Evolutionary conservation across 2,329 filamentous ascomycete genomes (phyloP), one percentile per base, ranked within the genome.

Genomic region (Rhynchosporium agropyri): DNA sequence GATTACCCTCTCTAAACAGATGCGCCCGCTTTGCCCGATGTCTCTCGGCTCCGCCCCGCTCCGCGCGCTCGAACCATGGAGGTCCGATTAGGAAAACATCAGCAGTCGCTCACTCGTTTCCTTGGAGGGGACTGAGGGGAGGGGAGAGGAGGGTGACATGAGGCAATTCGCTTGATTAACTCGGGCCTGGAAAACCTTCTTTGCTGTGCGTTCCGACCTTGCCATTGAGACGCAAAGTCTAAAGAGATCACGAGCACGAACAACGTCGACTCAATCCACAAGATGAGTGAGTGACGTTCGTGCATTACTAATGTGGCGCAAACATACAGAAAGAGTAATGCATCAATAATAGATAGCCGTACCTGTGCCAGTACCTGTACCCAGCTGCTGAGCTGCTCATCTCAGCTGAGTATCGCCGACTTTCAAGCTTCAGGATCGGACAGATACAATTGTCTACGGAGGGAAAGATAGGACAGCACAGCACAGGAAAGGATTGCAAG

Each of bases 321-420:
- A 63, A 9, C 3, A 60, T 60, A 57, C 31, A 50, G 56, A 42
- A 31, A 38, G 26, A 60, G 33, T 53, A 56, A 40, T 38, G 42
- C 40, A 42, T 42, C 40, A 42, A 15, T 51, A 15, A 45, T 13
- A 13, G 15, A n/a, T 13, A 15, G 48, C 9, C 13, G 29, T 13
- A n/a, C 13, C 54, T 10, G 54, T 33, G 38, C 20, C 20, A 20
- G 20, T 20, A 20, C 20, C 20, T 20, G 20, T 20, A 20, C 20
- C 20, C 20, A 20, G 43, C 55, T 61, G 50, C 29, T 59, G 42
- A 49, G 26, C 33, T 55, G 57, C 62, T 63, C 61, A 63, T 63
- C 62, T 63, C 62, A 63, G 62, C 62, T 60, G 49, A 55, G 50
- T 43, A 51, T 51, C 56, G 43, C 55, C 55, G 38, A 20, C 20